Base-by-base conservation (phyloP, 2,329 filamentous ascomycete species). In the Aspergillus udagawae region DNA sequence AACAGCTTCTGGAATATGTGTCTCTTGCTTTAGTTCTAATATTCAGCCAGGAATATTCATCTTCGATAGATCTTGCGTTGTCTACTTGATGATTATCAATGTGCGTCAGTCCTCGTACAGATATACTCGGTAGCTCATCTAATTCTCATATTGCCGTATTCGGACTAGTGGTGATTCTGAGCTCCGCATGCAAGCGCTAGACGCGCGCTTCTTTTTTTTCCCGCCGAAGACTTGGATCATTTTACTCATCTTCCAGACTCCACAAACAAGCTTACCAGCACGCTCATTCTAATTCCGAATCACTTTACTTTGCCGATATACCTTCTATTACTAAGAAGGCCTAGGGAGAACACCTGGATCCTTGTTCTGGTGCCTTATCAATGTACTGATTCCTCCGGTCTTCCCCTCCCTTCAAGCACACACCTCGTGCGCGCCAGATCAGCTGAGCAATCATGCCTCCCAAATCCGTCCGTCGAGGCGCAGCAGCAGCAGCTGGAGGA, bases 401-500 rank as follows among this genome's bases (percentile, higher is more conserved):
- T 20, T 29, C 35, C 35, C 20, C 50, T 41, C 35, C 29, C 21
- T 28, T 49, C 52, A 49, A 55, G n/a, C 49, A 53, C 55, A 60
- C 60, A 54, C 56, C 55, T 25, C 35, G n/a, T 45, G 47, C 47
- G 12, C 48, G 23, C 17, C 49, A 49, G 23, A 55, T 49, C 8
- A 2, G 10, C 32, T 20, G 17, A 17, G 27, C 54, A 53, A 60
- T 53, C 49, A 74, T 74, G 72, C 72, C 72, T 49, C 71, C 72
- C 42, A 74, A 73, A 67, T 64, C 65, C 20, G 63, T 62, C 54
- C 66, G 71, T 42, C 66, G 66, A 50, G 63, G 62, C 49, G 59
- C 59, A 53, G 54, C 61, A 14, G 44, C 60, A 20, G 60, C 66
- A 54, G 55, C 64, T 14, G 32, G 32, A 32, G 32, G 32, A 14